A percentile compares a stretch with the other conserved stretches of the same genome.
These are phyloP conservation scores for Agrostemma githago DNA, from an alignment of 148 eudicot genomes.

Conservation along the genomic window DNA sequence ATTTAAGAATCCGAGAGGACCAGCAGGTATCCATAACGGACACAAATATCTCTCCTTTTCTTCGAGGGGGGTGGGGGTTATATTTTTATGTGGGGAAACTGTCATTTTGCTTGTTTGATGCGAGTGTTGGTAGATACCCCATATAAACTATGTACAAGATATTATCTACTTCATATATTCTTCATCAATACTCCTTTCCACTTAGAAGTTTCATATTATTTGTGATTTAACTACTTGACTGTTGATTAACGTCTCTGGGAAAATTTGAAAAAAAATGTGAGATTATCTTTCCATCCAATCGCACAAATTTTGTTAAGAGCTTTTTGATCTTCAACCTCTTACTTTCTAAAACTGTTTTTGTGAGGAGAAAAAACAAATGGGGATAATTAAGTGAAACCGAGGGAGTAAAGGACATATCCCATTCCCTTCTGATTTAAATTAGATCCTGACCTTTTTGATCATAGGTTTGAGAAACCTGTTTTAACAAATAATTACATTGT, in stretches of 20 bases:
- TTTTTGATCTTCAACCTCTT: not conserved
- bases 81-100: not conserved
- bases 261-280: not conserved
- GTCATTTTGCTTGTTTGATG: not conserved
- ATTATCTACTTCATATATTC: too few species aligned
- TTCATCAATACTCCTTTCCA: too few species aligned
- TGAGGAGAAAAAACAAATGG: not conserved
- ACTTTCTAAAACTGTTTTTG: not conserved
- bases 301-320: not conserved
- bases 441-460: not conserved
- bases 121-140: too few species aligned
- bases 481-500: not conserved
- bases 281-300: not conserved
- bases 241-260: not conserved
- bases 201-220: not conserved
- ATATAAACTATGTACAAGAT: too few species aligned
- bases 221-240: not conserved
- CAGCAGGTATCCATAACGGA: conserved; percentile 52
- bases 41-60: conserved; percentile 2
- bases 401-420: not conserved
- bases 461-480: not conserved
- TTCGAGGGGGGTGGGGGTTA: not conserved
- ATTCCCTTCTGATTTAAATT: not conserved
- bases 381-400: not conserved
- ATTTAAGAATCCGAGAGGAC: conserved; percentile 91